Base-by-base conservation (phyloP, 2,329 filamentous ascomycete species). In the Paracamarosporium sp. region DNA sequence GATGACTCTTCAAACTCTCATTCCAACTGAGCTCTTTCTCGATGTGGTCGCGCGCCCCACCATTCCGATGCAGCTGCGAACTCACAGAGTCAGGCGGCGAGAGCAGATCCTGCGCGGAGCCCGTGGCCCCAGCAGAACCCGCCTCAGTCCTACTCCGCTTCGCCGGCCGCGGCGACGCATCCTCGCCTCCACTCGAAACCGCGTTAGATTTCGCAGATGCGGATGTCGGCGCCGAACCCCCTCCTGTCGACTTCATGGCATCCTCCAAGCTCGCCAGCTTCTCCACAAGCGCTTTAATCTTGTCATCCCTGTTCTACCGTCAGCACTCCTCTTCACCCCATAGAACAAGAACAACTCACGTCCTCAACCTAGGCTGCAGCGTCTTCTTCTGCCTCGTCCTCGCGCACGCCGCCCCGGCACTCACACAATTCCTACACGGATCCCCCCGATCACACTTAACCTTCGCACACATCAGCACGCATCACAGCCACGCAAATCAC, bases 361-460 rank as follows among this genome's bases (percentile, higher is more conserved):
- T 72, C 44, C 62, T 64, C 20, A 66, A 56, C 55, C 68, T 72
- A 13, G 67, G 66, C 17, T 64, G 65, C 30, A 66, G 62, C 50
- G 61, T 51, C 17, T 66, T 64, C 46, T 71, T 72, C 48, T 71
- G 65, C 27, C 70, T 66, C 28, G 70, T 72, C 15, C 73, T 69
- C n/a, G 74, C 63, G 50, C 72, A 75, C 11, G 71, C 60, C 7
- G 59, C 57, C 50, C 69, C 69, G 8, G 67, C 61, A 28, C 50
- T 53, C 45, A 64, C 43, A 43, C 73, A 75, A 38, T 71, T 74
- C 27, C 61, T 60, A 44, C 73, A 75, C 31, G 73, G 73, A 17
- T 73, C 69, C 44, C 73, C 65, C 24, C 73, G 69, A 55, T 75
- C 67, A 41, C 73, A 75, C 59, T 73, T 75, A 27, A 75, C 70